These are phyloP conservation scores for Dothideomycetidae sp. DNA, from an alignment of 2,329 filamentous ascomycete genomes.

Conservation along the genomic window DNA sequence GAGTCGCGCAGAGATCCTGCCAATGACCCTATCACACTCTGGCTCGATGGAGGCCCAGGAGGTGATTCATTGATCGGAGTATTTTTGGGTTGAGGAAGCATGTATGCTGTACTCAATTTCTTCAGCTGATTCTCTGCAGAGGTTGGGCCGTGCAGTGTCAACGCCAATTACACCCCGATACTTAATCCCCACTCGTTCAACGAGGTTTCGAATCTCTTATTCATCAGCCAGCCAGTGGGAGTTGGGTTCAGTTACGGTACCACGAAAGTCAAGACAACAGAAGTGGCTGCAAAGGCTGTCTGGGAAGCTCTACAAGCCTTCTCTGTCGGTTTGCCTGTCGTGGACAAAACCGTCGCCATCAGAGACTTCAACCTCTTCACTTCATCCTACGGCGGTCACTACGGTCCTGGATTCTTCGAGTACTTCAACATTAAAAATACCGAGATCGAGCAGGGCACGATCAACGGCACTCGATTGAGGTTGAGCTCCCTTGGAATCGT, in stretches of 20 bases:
- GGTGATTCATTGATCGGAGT: conserved; percentile 41
- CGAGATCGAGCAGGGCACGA: conserved; percentile 30
- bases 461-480: conserved; percentile 25
- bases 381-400: conserved; percentile 31
- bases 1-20: conserved; percentile 41
- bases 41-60: conserved; percentile 48
- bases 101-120: neutral
- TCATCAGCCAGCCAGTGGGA: conserved; percentile 47
- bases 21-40: conserved; percentile 44
- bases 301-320: conserved; percentile 45
- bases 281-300: conserved; percentile 40
- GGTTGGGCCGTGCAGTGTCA: conserved; percentile 29
- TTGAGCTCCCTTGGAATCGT: conserved; percentile 40
- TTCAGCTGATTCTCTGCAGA: conserved; percentile 13
- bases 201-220: conserved; percentile 45
- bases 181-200: conserved; percentile 47
- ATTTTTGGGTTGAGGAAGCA: conserved; percentile 29
- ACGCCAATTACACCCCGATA: conserved; percentile 20
- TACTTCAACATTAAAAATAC: conserved; percentile 46
- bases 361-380: conserved; percentile 12
- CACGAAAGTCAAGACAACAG: conserved; percentile 38
- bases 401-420: conserved; percentile 41
- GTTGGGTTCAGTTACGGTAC: conserved; percentile 41
- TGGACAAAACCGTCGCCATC: conserved; percentile 31
- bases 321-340: conserved; percentile 33